A percentile compares a stretch with the other conserved stretches of the same genome.
phyloP scores from a whole-genome alignment of 2,329 filamentous ascomycete genomes.

The Blastomyces gilchristii region DNA sequence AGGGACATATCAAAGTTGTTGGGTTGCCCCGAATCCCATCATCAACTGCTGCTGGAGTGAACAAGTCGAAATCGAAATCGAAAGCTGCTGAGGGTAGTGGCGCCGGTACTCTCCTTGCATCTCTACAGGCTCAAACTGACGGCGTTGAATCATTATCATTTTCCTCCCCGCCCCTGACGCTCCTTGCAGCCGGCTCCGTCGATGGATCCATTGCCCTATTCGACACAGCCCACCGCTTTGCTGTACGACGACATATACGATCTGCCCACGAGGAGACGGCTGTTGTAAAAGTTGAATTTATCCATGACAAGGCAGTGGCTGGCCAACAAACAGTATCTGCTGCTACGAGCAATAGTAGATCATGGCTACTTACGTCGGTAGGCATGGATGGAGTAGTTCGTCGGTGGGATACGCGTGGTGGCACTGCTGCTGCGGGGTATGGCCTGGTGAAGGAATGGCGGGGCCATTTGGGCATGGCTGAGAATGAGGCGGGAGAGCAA shows the following conservation, averaged over 20 bases:
- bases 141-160: constrained; percentile 67
- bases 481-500: constrained; percentile 57
- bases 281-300: constrained; percentile 88
- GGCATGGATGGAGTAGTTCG: constrained; percentile 88
- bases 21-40: constrained; percentile 59
- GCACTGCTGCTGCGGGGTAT: constrained; percentile 54
- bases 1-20: constrained; percentile 74
- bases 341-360: constrained; percentile 31
- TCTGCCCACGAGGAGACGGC: constrained; percentile 80
- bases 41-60: constrained; percentile 28
- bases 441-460: constrained; percentile 80
- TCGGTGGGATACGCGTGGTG: constrained; percentile 71
- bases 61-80: constrained; percentile 42
- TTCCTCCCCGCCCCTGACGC: constrained; percentile 48
- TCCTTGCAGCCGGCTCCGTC: constrained; percentile 54
- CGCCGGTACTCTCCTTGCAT: constrained; percentile 66
- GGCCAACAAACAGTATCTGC: constrained; percentile 21
- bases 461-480: constrained; percentile 51
- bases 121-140: constrained; percentile 67
- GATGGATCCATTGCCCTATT: constrained; percentile 69
- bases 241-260: constrained; percentile 69
- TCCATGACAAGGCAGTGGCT: constrained; percentile 40
- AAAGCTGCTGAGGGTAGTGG: constrained; percentile 48
- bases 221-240: constrained; percentile 76
- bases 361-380: constrained; percentile 70